Conservation (phyloP, 2,329 filamentous ascomycete species). For the Hypoxylon rubiginosum region DNA sequence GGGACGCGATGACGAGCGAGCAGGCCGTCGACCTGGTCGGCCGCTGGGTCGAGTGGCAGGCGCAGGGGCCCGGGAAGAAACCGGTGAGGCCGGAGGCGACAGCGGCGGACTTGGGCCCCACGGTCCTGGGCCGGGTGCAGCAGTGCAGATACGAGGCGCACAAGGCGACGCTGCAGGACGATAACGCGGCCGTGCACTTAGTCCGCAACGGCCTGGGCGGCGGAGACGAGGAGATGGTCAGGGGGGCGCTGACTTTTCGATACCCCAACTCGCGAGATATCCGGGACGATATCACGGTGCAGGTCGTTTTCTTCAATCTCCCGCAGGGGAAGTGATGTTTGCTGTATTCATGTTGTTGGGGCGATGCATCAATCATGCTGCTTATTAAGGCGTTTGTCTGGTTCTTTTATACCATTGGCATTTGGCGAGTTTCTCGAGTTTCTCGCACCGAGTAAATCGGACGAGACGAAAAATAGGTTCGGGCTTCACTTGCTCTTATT, state of each 20-base stretch:
- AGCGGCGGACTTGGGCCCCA: constrained; percentile 42
- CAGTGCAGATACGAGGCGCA: constrained; percentile 58
- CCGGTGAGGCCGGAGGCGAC: constrained; percentile 20
- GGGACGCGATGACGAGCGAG: constrained; percentile 70
- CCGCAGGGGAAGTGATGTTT: constrained; percentile 1
- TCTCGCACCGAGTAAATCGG: background rate
- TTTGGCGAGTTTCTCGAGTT: too few relatives aligned
- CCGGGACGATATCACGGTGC: constrained; percentile 85
- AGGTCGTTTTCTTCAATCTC: constrained; percentile 83
- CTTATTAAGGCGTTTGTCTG: constrained; percentile 13
- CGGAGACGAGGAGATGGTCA: constrained; percentile 78
- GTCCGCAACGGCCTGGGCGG: constrained; percentile 86
- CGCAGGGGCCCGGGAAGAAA: constrained; percentile 35
- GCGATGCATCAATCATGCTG: constrained; percentile 10
- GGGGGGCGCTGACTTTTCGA: constrained; percentile 77
- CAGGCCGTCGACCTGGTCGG: constrained; percentile 70
- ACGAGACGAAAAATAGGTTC: background rate
- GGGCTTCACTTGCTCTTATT: background rate
- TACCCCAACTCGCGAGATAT: constrained; percentile 74
- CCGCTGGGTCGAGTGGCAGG: constrained; percentile 62
- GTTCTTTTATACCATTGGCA: constrained; percentile 9
- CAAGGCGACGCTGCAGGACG: constrained; percentile 81
- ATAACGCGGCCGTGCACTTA: constrained; percentile 85
- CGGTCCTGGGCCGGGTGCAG: constrained; percentile 44
- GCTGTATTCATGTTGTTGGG: background rate